Evolutionary conservation across 768 basidiomycete genomes (phyloP).

Genomic region (Grammothele lineata): DNA sequence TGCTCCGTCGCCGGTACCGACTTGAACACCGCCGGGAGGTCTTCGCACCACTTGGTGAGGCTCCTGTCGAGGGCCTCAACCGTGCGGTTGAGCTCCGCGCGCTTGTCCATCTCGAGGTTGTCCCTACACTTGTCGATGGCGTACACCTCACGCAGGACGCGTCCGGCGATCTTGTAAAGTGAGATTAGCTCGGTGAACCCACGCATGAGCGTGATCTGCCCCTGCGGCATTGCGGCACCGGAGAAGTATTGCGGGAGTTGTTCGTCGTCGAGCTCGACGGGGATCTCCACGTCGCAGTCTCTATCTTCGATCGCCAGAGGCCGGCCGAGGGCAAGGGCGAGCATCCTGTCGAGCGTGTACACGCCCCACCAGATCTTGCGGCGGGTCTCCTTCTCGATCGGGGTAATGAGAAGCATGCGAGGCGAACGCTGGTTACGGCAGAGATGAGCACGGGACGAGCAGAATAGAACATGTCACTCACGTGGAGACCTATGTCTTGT

Average conservation of each 20-base stretch:
- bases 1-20: slow-evolving; percentile 68
- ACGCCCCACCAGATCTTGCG: slow-evolving; percentile 95
- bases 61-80: slow-evolving; percentile 78
- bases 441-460: slow-evolving; percentile 9
- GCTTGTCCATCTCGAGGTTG: slow-evolving; percentile 66
- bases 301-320: slow-evolving; percentile 86
- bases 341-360: slow-evolving; percentile 87
- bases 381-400: slow-evolving; percentile 85
- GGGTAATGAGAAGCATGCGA: slow-evolving; percentile 60
- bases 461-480: slow-evolving; percentile 40
- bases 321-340: slow-evolving; percentile 84
- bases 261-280: slow-evolving; percentile 81
- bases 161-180: slow-evolving; percentile 82
- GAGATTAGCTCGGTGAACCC: slow-evolving; percentile 73
- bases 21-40: slow-evolving; percentile 72
- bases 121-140: slow-evolving; percentile 76
- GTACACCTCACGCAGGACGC: slow-evolving; percentile 78
- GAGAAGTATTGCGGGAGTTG: slow-evolving; percentile 66
- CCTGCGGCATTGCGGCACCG: slow-evolving; percentile 53
- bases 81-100: slow-evolving; percentile 67
- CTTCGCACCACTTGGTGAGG: slow-evolving; percentile 80
- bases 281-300: slow-evolving; percentile 87
- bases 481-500: slow-evolving; percentile 90
- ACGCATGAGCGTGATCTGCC: slow-evolving; percentile 69
- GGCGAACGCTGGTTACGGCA: slow-evolving; percentile 64